A percentile compares a stretch with the other conserved stretches of the same genome.
These are phyloP conservation scores for Chloris gayana DNA, from an alignment of 176 grass and related monocot species.

Conservation along the genomic window DNA sequence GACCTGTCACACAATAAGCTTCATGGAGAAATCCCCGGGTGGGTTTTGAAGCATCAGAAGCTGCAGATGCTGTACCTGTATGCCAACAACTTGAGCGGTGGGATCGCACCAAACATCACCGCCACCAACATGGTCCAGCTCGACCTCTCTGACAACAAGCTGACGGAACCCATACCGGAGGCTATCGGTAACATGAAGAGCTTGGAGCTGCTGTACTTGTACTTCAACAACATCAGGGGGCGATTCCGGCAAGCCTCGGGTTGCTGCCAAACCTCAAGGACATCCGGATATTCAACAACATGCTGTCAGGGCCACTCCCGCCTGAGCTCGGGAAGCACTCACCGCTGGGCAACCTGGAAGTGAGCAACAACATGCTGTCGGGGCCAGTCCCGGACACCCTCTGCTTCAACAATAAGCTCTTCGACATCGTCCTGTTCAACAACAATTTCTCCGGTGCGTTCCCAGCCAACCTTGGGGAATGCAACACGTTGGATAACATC, in stretches of 20 bases:
- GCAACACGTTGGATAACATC: slow-evolving; percentile 22
- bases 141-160: slow-evolving; percentile 50
- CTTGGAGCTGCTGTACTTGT: slow-evolving; percentile 40
- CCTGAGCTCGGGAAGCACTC: slow-evolving; percentile 67
- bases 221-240: slow-evolving; percentile 54
- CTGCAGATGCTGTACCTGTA: slow-evolving; percentile 31
- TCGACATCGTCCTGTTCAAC: slow-evolving; percentile 50
- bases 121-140: slow-evolving; percentile 31
- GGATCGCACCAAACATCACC: slow-evolving; percentile 29
- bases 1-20: slow-evolving; percentile 41
- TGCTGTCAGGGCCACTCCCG: slow-evolving; percentile 57
- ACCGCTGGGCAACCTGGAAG: slow-evolving; percentile 51
- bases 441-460: slow-evolving; percentile 60
- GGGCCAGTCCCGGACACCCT: slow-evolving; percentile 51
- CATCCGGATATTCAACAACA: slow-evolving; percentile 60
- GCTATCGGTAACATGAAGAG: slow-evolving; percentile 48
- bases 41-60: slow-evolving; percentile 52
- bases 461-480: slow-evolving; percentile 43
- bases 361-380: slow-evolving; percentile 53
- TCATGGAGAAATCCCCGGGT: slow-evolving; percentile 34
- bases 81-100: slow-evolving; percentile 45
- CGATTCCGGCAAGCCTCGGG: slow-evolving; percentile 58
- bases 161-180: slow-evolving; percentile 54
- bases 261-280: slow-evolving; percentile 33
- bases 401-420: slow-evolving; percentile 46